These are phyloP conservation scores for Coccomyxa subellipsoidea DNA, from an alignment of 163 green algal species.

Conservation along the genomic window DNA sequence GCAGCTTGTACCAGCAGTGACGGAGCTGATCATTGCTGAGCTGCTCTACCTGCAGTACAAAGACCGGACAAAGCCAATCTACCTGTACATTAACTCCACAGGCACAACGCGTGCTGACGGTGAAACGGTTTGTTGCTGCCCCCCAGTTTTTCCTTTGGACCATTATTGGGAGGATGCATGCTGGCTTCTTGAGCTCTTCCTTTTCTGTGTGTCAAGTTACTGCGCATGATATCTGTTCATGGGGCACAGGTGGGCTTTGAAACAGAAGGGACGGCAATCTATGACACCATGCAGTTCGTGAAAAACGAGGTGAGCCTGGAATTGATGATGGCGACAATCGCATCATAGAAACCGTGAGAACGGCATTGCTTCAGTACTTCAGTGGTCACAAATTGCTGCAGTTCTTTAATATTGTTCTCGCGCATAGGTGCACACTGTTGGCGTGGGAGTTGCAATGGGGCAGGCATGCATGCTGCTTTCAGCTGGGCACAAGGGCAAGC, in stretches of 20 bases:
- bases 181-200: too few relatives aligned
- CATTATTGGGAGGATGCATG: neutral
- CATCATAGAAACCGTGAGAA: too few relatives aligned
- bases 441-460: slow-evolving; percentile 78
- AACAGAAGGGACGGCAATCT: slow-evolving; percentile 94
- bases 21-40: slow-evolving; percentile 97
- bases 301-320: slow-evolving; percentile 89
- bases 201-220: too few relatives aligned
- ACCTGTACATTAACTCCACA: slow-evolving; percentile 98
- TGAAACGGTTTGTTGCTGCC: slow-evolving; percentile 79
- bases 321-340: too few relatives aligned
- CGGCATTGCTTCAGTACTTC: too few relatives aligned
- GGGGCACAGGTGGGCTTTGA: slow-evolving; percentile 85
- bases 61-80: slow-evolving; percentile 85
- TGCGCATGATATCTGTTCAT: neutral
- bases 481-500: slow-evolving; percentile 77
- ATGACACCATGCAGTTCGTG: slow-evolving; percentile 95
- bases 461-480: slow-evolving; percentile 86
- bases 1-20: slow-evolving; percentile 96
- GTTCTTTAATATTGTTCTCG: too few relatives aligned
- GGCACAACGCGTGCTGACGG: slow-evolving; percentile 94
- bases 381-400: too few relatives aligned
- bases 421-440: slow-evolving; percentile 82
- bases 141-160: neutral
- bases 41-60: slow-evolving; percentile 97